Evolutionary conservation across 106 monocot genomes (phyloP).

Genomic region (Platanthera zijinensis): DNA sequence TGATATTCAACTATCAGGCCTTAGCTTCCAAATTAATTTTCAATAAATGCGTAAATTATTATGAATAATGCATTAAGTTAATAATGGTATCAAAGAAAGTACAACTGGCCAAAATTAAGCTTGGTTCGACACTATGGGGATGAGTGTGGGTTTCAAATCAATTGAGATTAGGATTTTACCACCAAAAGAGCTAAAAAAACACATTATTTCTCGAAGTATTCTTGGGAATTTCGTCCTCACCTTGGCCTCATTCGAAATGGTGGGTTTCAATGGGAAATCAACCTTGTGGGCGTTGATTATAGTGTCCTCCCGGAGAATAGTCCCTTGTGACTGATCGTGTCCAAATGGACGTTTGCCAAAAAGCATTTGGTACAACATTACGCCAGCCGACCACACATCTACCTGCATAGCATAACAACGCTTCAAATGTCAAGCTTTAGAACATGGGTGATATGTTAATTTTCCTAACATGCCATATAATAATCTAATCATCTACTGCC

Average conservation of each 20-base stretch:
- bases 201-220: too few species aligned
- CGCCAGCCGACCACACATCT: constrained; percentile 97
- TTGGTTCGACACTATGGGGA: too few species aligned
- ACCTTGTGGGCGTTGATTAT: constrained; percentile 95
- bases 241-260: constrained; percentile 92
- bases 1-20: too few species aligned
- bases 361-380: constrained; percentile 97
- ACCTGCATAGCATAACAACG: constrained; percentile 30
- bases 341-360: constrained; percentile 95
- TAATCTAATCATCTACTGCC: background rate
- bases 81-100: too few species aligned
- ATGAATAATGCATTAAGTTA: too few species aligned
- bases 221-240: constrained; percentile 18
- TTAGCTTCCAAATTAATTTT: too few species aligned
- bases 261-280: constrained; percentile 83
- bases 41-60: too few species aligned
- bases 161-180: too few species aligned
- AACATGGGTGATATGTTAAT: background rate
- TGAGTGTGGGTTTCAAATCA: too few species aligned
- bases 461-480: background rate
- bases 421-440: background rate
- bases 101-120: too few species aligned
- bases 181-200: too few species aligned
- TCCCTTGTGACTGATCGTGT: constrained; percentile 95
- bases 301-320: constrained; percentile 94